Conservation (phyloP, 495 filamentous ascomycete species). For the Letharia lupina region DNA sequence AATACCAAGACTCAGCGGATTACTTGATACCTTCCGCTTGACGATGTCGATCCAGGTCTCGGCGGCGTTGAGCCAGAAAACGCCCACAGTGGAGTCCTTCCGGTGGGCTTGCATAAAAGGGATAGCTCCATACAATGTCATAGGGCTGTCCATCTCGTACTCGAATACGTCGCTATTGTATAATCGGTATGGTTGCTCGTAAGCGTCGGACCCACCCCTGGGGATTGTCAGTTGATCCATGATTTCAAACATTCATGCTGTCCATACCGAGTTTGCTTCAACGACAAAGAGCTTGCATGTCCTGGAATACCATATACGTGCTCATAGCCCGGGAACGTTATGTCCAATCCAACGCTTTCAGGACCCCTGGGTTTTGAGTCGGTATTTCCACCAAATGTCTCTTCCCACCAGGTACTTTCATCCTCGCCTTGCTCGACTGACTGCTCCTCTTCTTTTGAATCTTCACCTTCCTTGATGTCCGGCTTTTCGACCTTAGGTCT, state of each 20-base stretch:
- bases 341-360: conserved; percentile 83
- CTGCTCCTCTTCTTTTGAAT: conserved; percentile 36
- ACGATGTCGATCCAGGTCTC: conserved; percentile 96
- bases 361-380: conserved; percentile 87
- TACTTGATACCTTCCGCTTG: conserved; percentile 66
- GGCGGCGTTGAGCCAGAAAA: conserved; percentile 98
- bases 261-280: conserved; percentile 71
- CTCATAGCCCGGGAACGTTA: conserved; percentile 82
- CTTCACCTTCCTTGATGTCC: conserved; percentile 44
- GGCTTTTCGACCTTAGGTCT: conserved; percentile 70
- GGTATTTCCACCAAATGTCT: conserved; percentile 86
- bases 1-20: conserved; percentile 67
- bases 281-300: conserved; percentile 76
- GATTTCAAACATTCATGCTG: background rate
- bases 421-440: conserved; percentile 45
- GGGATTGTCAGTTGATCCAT: conserved; percentile 22
- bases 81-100: conserved; percentile 85
- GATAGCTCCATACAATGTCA: conserved; percentile 96
- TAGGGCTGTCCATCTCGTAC: conserved; percentile 91
- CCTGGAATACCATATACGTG: conserved; percentile 94
- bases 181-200: conserved; percentile 85
- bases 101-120: conserved; percentile 96
- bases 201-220: conserved; percentile 71
- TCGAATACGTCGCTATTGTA: conserved; percentile 98
- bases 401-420: conserved; percentile 95